These are phyloP conservation scores for Carpinus viminea DNA, from an alignment of 306 rosid species.

Conservation along the genomic window DNA sequence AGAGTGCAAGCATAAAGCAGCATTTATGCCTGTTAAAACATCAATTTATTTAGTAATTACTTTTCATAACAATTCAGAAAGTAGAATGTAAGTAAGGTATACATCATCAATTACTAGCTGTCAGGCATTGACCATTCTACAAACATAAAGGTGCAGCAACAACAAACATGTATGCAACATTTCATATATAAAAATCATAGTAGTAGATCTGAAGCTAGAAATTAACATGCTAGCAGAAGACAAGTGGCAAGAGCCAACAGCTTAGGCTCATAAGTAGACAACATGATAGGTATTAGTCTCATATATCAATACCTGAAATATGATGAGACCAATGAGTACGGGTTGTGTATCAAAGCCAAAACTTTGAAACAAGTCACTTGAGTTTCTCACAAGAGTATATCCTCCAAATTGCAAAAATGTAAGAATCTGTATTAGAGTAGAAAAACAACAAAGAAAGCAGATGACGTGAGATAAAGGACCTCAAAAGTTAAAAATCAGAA, in stretches of 20 bases:
- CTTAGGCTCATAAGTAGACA: background rate
- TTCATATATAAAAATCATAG: background rate
- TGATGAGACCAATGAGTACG: slow-evolving; percentile 86
- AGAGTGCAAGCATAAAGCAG: too few relatives aligned
- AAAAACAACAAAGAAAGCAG: slow-evolving; percentile 21
- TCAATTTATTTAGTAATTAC: background rate
- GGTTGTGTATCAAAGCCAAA: slow-evolving; percentile 96
- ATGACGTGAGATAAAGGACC: slow-evolving; percentile 19
- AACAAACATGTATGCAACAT: background rate
- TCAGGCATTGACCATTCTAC: background rate
- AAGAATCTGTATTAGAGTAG: slow-evolving; percentile 60
- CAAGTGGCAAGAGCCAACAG: background rate
- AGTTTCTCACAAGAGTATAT: slow-evolving; percentile 90
- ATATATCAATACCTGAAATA: slow-evolving; percentile 72
- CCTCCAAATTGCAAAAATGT: slow-evolving; percentile 97
- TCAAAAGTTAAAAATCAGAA: slow-evolving; percentile 2
- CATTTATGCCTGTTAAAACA: too few relatives aligned
- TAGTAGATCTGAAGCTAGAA: background rate
- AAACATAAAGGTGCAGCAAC: background rate
- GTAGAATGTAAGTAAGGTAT: background rate
- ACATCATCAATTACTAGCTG: background rate
- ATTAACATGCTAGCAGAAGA: background rate
- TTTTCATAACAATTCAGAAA: background rate
- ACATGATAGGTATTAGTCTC: slow-evolving; percentile 8
- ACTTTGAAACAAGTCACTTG: slow-evolving; percentile 75